Base-by-base conservation (phyloP, 2,329 filamentous ascomycete species). In the Neopestalotiopsis sp. region DNA sequence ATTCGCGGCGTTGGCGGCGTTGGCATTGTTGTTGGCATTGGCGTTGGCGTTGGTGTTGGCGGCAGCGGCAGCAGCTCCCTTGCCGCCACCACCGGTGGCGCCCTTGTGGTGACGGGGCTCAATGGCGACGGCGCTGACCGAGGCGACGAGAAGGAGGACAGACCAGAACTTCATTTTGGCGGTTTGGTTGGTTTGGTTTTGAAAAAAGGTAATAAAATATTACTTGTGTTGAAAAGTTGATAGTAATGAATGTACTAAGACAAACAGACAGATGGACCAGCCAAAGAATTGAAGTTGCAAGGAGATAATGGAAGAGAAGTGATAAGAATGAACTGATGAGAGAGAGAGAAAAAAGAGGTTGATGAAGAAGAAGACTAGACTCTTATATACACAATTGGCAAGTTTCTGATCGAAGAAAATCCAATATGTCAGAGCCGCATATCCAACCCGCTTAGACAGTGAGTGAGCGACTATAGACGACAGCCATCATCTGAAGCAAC, bases 141-240 rank as follows among this genome's bases (percentile, higher is more conserved):
- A 62, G 13, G 61, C 65, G 13, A 66, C 59, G 20, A 69, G 64
- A 14, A 63, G 34, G 5, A 69, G 49, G 32, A 67, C 34, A 13
- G 65, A n/a, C 58, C 67, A 49, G 59, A 69, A 64, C 68, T 69
- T 69, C 68, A 69, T 69, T 30, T 69, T 69, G 32, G 14, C 30
- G 66, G 66, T 67, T 53, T 53, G 14, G 17, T 17, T 53, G 45
- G 45, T 53, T 14, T 45, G 45, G 24, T 65, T 32, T 32, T 24
- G 24, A 24, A 24, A 34, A 40, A 38, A 57, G 10, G 13, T 59
- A 28, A 59, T 24, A 59, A 30, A 59, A 13, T 59, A n/a, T 56
- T 56, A 24, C 30, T 20, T 66, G 20, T 66, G 13, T n/a, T 34
- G 17, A 20, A 34, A 20, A 45, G 28, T 49, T 20, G 56, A 42